Conservation (phyloP, 129 eudicot genomes). For the Flaveria ramosissima region DNA sequence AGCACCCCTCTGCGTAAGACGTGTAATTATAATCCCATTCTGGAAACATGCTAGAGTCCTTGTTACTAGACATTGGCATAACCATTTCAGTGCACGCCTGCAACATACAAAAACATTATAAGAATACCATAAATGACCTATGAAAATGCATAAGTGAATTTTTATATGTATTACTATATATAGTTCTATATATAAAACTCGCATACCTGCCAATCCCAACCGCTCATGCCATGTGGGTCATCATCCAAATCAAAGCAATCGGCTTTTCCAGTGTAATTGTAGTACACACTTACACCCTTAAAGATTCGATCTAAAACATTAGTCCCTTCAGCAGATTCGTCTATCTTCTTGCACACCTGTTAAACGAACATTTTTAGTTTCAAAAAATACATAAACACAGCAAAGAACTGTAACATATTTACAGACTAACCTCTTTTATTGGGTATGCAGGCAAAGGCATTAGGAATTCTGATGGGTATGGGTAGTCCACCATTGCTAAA, state of each 20-base stretch:
- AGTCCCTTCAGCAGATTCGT: conserved; percentile 52
- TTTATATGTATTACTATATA: neutral
- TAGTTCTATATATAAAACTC: neutral
- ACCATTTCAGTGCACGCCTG: conserved; percentile 99
- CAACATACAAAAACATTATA: neutral
- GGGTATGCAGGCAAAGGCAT: conserved; percentile 97
- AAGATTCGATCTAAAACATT: conserved; percentile 64
- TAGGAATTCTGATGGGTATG: conserved; percentile 71
- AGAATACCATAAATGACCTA: neutral
- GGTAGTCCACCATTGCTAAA: conserved; percentile 90
- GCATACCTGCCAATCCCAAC: conserved; percentile 97
- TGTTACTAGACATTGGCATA: conserved; percentile 77
- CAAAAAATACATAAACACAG: neutral
- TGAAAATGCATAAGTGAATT: neutral
- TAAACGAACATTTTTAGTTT: neutral
- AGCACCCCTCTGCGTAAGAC: conserved; percentile 52
- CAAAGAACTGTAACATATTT: neutral
- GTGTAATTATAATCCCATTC: conserved; percentile 52
- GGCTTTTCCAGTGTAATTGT: conserved; percentile 72
- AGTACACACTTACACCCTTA: conserved; percentile 71
- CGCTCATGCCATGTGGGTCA: conserved; percentile 87
- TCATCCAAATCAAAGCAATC: conserved; percentile 83
- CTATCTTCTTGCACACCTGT: conserved; percentile 79
- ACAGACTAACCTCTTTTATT: conserved; percentile 67
- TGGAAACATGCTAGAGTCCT: conserved; percentile 72